Evolutionary conservation across 768 basidiomycete species (phyloP), one percentile per base, ranked within the genome.

Genomic region (Pleurotus sapidus): DNA sequence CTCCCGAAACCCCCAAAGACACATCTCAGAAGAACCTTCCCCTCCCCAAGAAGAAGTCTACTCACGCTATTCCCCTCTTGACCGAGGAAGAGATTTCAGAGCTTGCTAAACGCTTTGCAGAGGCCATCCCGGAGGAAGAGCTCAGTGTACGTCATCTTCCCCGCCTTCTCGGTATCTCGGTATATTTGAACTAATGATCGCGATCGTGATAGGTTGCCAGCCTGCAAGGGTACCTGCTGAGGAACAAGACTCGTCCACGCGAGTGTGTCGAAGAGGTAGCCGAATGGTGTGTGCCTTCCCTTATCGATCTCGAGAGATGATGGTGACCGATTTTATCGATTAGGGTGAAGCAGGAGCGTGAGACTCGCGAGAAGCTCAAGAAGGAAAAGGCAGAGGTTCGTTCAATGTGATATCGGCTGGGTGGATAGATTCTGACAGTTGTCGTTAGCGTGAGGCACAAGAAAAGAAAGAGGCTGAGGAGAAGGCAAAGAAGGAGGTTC

Each of bases 171-270:
- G 47, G 23, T 39, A 34, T 4, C 43, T 61, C 24, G 59, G 34
- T 46, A 18, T 55, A 39, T 18, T 49, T 42, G 4, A 46, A 53
- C 40, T 59, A 14, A 54, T 20, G 45, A 55, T 42, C 49, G 38
- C 23, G 40, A 34, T 56, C 17, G 46, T 37, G 56, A 30, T 65
- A 91, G 90, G 90, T 93, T 57, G 92, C 92, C 24, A 78, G 82
- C 48, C 79, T 93, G 61, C 92, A 93, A 76, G 92, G 92, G 2
- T 93, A 93, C 68, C 78, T 94, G 39, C 77, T 93, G 57, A 90
- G 89, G 80, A 93, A 93, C 71, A 93, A 94, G 80, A 87, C 92
- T 11, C 86, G 92, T n/a, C 92, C 92, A 40, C 80, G 82, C 59
- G 89, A 93, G 70, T 90, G 87, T 61, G 91, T 94, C 7, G 86